Base-by-base conservation (phyloP, 2,329 filamentous ascomycete species). In the Sphaerulina vaccinii region DNA sequence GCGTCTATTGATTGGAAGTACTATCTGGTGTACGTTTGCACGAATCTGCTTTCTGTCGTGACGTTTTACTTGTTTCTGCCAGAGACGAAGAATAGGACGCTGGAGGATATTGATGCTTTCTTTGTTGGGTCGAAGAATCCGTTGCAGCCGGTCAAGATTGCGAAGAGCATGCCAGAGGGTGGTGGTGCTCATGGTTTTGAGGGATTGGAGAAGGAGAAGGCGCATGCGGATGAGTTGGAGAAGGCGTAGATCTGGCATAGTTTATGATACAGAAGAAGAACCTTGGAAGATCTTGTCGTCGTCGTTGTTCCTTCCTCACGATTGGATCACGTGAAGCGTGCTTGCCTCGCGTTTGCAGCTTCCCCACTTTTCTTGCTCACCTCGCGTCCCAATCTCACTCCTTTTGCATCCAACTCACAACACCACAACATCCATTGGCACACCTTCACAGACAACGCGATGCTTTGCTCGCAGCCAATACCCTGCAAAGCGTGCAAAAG, bases 31-130 rank as follows among this genome's bases (percentile, higher is more conserved):
- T 87, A 85, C 60, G 82, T 83, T 1, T 62, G 61, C 38, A 83
- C 85, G 66, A 85, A 85, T 65, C 74, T 77, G 55, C 68, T 78
- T 50, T 81, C 82, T 60, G 73, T 82, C 0, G 77, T 78, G 0
- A 52, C 57, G 3, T 58, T 66, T 23, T 67, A 66, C 42, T 54
- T 67, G n/a, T 62, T 64, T 29, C 16, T 55, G 7, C 62, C 62
- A 2, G 62, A 65, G 39, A 66, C 63, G 0, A 62, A 58, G 36
- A 59, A 62, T 16, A 46, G 64, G 32, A 62, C 58, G 6, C 51
- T 67, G 21, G 65, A 67, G 38, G 61, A 65, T 5, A 59, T 66
- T 23, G 65, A 67, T 50, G 62, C 57, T 8, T 62, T 66, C 45
- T 67, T 66, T 50, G 32, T 64, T 13, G 43, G 45, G 9, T 49